Conservation (phyloP, 2,329 filamentous ascomycete species). For the Calonectria leucothoes region DNA sequence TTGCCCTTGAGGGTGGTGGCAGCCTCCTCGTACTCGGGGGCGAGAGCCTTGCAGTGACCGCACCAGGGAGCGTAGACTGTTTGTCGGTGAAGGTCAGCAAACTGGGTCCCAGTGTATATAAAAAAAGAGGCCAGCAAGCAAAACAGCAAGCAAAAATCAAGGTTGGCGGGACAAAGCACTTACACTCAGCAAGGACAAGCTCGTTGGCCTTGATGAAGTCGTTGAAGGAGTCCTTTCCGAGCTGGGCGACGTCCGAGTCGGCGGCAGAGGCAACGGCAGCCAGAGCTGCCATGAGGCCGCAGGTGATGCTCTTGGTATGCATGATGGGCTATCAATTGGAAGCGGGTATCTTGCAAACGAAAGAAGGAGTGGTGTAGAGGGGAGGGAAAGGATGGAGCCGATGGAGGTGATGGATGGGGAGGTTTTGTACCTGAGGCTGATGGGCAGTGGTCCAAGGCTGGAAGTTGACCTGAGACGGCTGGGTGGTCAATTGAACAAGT, state of each 20-base stretch:
- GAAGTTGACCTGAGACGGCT: conserved; percentile 37
- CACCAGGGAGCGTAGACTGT: conserved; percentile 96
- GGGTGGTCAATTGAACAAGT: conserved; percentile 56
- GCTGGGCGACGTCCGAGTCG: conserved; percentile 83
- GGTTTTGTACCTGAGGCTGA: conserved; percentile 50
- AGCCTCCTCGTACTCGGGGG: conserved; percentile 89
- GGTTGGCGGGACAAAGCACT: conserved; percentile 49
- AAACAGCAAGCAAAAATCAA: too few relatives aligned
- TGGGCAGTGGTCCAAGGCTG: conserved; percentile 26
- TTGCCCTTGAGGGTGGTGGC: conserved; percentile 88
- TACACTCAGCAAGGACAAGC: conserved; percentile 94
- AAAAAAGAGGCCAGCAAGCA: not conserved
- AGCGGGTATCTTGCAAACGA: conserved; percentile 40
- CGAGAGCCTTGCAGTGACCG: conserved; percentile 98
- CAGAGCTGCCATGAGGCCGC: conserved; percentile 65
- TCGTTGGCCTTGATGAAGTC: conserved; percentile 87
- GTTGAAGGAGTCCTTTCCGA: conserved; percentile 89
- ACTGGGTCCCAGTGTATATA: not conserved
- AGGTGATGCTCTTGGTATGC: conserved; percentile 63
- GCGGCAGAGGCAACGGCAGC: conserved; percentile 71
- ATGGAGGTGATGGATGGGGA: conserved; percentile 39
- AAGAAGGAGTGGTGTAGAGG: conserved; percentile 28
- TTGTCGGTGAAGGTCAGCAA: conserved; percentile 49
- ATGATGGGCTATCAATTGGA: conserved; percentile 50
- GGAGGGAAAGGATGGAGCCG: conserved; percentile 31